Base-by-base conservation (phyloP, 441 rosid genomes). In the Rhodomyrtus psidioides region DNA sequence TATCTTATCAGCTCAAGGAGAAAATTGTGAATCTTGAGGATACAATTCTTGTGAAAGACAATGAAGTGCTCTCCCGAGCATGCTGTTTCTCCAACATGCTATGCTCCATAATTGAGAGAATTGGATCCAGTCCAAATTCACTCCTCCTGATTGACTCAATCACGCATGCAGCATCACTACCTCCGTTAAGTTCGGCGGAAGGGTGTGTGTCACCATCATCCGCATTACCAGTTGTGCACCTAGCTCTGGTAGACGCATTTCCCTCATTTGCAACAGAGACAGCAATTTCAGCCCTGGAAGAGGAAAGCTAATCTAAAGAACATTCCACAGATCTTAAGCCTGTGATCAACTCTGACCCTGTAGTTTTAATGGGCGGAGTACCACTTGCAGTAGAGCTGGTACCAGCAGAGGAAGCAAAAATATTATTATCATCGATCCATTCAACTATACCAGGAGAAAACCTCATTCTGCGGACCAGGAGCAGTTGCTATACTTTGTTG, bases 1-100 rank as follows among this genome's bases (percentile, higher is more conserved):
- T 54, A 60, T 85, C 94, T 94, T 88, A 98, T 99, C 89, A 98
- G 96, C 96, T 98, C 99, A 83, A 98, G 98, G 89, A 98, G 94
- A 91, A 98, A 96, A 91, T 98, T 98, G 99, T 19, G 99, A 96
- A 93, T 96, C 99, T 90, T 98, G 98, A 85, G 98, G 96, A 91
- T 98, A 98, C 84, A 98, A 89, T 90, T 98, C 99, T 91, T 96
- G 99, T 30, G 99, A 98, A 87, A 98, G 97, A 92, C 99, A 98
- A 83, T 96, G 98, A 79, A 98, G 98, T 83, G 99, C 99, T 93
- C 99, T 98, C 76, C 98, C 99, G 60, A 91, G 98, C 99, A 90
- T 98, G 99, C 89, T 98, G 99, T 91, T 95, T 98, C 91, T 91
- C 94, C 91, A 96, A 88, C 94, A 98, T 92, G 91, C 85, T 91